Evolutionary conservation across 805 yeast species (phyloP), one percentile per base, ranked within the genome.

Genomic region (Wickerhamiella alocasiicola): DNA sequence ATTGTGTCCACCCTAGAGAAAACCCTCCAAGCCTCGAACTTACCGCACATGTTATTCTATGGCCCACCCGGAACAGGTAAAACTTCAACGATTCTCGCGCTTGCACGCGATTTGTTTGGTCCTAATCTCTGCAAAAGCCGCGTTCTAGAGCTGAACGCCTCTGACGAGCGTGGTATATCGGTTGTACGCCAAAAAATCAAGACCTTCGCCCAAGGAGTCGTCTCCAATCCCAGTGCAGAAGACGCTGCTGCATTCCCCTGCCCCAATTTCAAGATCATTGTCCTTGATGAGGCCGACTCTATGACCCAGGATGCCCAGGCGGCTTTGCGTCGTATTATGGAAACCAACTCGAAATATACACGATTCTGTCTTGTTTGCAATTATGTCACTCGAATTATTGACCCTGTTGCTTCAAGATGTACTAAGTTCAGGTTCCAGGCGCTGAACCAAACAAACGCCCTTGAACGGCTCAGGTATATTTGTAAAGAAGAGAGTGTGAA

Each of bases 131-230:
- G 81, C 57, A 74, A 70, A 51, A 81, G 84, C 55, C 85, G 87
- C 87, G 96, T 91, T 1, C 64, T 91, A 42, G 98, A 91, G 57
- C 68, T 91, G 59, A 91, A 91, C 61, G 98, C 98, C 3, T 79
- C 93, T 3, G 98, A 91, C 60, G 98, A 91, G 59, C 74, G 98
- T 63, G 98, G 98, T 49, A 91, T 91, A 50, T 94, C 84, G 52
- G 96, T 91, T 33, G 97, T 91, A n/a, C 72, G 99, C 48, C 91
- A 91, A 54, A 95, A 85, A 61, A 85, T 91, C 65, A 91, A 91
- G 67, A 85, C 80, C 51, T 91, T 91, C 64, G 96, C 97, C 12
- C 67, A 95, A 45, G 63, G 85, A 33, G 72, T 85, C 0, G 83
- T 87, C 1, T 78, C 95, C 0, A 80, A 79, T 45, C 93, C 96